A percentile compares a stretch with the other conserved stretches of the same genome.
Conservation (phyloP, 345 rosid genomes). For the Firmiana major region DNA sequence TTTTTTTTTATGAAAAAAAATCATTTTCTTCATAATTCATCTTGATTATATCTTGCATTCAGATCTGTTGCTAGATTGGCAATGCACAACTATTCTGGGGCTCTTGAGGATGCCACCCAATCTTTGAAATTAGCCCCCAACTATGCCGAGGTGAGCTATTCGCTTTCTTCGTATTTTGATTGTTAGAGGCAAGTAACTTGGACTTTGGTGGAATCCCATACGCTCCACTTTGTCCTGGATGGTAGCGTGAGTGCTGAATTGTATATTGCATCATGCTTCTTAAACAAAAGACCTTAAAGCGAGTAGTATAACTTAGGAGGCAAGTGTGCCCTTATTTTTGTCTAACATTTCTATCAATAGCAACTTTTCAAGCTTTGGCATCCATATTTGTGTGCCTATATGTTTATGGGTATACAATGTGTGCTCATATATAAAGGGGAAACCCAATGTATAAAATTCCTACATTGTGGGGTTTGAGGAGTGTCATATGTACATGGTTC, state of each 20-base stretch:
- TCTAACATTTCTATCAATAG: neutral
- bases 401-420: neutral
- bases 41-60: slow-evolving; percentile 15
- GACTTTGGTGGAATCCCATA: neutral
- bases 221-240: neutral
- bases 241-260: neutral
- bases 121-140: slow-evolving; percentile 51
- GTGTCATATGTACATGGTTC: no score
- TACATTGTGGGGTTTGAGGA: no score
- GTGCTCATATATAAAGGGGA: neutral
- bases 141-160: slow-evolving; percentile 49
- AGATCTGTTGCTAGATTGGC: slow-evolving; percentile 67
- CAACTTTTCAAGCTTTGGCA: neutral
- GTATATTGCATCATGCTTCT: neutral
- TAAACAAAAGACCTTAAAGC: neutral
- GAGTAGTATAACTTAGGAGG: neutral
- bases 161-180: neutral
- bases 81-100: slow-evolving; percentile 51
- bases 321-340: neutral
- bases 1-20: no score
- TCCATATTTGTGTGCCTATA: neutral
- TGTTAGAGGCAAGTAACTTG: neutral
- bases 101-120: slow-evolving; percentile 70
- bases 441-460: no score
- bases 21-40: neutral